A percentile compares a stretch with the other conserved stretches of the same genome.
Evolutionary conservation across 352 stramenopile species (phyloP).

Genomic region (Phytopythium kandeliae): DNA sequence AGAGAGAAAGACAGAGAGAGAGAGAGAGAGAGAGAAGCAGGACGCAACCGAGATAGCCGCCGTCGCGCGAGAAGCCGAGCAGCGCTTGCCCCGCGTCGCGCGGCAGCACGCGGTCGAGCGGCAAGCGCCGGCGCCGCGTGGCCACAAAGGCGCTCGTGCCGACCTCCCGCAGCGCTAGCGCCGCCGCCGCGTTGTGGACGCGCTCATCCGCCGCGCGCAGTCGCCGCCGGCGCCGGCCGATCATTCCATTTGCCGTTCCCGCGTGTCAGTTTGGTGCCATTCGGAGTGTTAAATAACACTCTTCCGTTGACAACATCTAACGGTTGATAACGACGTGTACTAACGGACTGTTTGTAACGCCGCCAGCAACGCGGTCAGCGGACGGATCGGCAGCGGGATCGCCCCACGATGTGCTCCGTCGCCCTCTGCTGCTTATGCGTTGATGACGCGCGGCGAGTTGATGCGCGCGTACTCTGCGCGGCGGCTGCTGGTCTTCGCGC

Average conservation of each 20-base stretch:
- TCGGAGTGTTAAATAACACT: too few relatives aligned
- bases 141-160: neutral
- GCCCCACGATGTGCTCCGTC: too few relatives aligned
- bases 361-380: too few relatives aligned
- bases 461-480: conserved; percentile 40
- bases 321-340: too few relatives aligned
- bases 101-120: conserved; percentile 26
- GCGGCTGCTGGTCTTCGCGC: conserved; percentile 36
- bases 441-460: conserved; percentile 14
- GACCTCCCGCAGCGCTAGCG: conserved; percentile 7
- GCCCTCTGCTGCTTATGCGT: too few relatives aligned
- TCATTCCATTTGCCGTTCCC: too few relatives aligned
- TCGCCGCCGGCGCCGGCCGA: neutral
- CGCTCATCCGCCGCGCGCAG: neutral
- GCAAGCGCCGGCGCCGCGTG: conserved; percentile 9
- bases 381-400: too few relatives aligned
- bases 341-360: too few relatives aligned
- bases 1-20: too few relatives aligned
- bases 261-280: too few relatives aligned
- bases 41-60: conserved; percentile 41
- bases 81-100: conserved; percentile 42
- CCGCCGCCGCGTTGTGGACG: neutral
- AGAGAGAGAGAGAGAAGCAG: too few relatives aligned
- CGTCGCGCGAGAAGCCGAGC: conserved; percentile 66
- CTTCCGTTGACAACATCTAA: too few relatives aligned